Percentiles rank a stretch among this genome's conserved stretches.
These are phyloP conservation scores for Kuraishia cidri DNA, from an alignment of 805 yeast genomes.

Conservation along the genomic window DNA sequence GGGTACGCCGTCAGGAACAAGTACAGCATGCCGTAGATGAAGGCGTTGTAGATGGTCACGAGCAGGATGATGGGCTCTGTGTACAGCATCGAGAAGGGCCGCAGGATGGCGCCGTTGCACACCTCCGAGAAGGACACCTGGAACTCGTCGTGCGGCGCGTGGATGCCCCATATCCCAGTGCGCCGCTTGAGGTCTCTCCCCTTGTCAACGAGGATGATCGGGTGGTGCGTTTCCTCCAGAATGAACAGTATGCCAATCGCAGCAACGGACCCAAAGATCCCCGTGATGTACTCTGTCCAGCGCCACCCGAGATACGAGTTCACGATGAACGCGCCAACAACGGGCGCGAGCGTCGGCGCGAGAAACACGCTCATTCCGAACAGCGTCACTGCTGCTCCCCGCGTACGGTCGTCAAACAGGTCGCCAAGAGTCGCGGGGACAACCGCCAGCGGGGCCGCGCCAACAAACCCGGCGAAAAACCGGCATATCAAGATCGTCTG, in stretches of 20 bases:
- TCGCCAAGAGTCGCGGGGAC: conserved; percentile 56
- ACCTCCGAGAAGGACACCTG: conserved; percentile 50
- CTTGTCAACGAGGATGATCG: conserved; percentile 51
- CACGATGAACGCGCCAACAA: conserved; percentile 40
- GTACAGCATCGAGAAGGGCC: conserved; percentile 62
- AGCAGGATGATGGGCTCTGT: conserved; percentile 68
- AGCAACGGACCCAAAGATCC: conserved; percentile 44
- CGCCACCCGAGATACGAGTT: conserved; percentile 24
- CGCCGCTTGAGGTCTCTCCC: conserved; percentile 53
- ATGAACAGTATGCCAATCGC: conserved; percentile 28
- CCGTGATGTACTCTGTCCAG: conserved; percentile 56
- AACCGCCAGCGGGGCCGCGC: conserved; percentile 52
- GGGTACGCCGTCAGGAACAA: conserved; percentile 71
- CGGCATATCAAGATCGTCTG: conserved; percentile 44
- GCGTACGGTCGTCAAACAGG: conserved; percentile 33
- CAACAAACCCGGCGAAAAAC: conserved; percentile 50
- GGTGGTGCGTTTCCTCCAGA: conserved; percentile 67
- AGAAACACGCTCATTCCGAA: conserved; percentile 43
- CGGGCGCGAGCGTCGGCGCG: conserved; percentile 68
- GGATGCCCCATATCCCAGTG: conserved; percentile 78
- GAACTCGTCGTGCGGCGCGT: conserved; percentile 66
- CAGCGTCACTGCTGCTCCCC: conserved; percentile 46
- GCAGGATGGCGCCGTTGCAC: conserved; percentile 48
- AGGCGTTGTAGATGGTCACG: conserved; percentile 63
- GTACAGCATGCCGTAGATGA: conserved; percentile 74